Base-by-base conservation (phyloP, 148 eudicot genomes). In the Rhododendron griersonianum region DNA sequence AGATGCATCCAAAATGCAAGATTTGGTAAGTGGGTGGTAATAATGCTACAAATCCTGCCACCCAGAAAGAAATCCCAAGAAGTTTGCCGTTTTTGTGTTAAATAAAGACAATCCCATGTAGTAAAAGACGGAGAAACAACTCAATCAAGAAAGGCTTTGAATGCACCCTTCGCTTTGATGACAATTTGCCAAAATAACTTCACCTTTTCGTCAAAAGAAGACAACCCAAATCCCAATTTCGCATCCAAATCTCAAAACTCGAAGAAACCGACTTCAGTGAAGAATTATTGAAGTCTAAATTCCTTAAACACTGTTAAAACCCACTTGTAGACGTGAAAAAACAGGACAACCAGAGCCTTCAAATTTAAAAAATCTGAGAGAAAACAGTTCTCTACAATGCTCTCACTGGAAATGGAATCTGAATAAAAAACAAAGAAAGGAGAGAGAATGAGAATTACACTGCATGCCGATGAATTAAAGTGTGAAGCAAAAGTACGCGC, bases 21-120 rank as follows among this genome's bases (percentile, higher is more conserved):
- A 86, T 86, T 88, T 90, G 89, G 91, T 88, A 89, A 83, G 48
- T 39, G 53, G 89, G 81, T 33, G 84, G 75, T 45, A 80, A 80
- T 85, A 82, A 82, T 85, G 85, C 80, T 84, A 84, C 45, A 67
- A 81, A 84, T 90, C 79, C 83, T 74, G 79, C 84, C 85, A 77
- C 83, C 50, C 79, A 23, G 41, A 21, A 69, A n/a, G 39, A 39
- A 78, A 37, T 25, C 65, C 51, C 65, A 21, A 53, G 53, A 57
- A 87, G 85, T 61, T 87, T 89, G 86, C 84, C 90, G 87, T 84
- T 85, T 89, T 85, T 81, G 77, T 37, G 21, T 45, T 51, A 57
- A 48, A 73, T 81, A 82, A 76, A 35, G 76, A 30, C 55, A 85
- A 85, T 85, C 84, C 83, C 76, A 65, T 83, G 88, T 37, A 37